Evolutionary conservation across 78 protist genomes (phyloP).

Genomic region (Isochrysis galbana): DNA sequence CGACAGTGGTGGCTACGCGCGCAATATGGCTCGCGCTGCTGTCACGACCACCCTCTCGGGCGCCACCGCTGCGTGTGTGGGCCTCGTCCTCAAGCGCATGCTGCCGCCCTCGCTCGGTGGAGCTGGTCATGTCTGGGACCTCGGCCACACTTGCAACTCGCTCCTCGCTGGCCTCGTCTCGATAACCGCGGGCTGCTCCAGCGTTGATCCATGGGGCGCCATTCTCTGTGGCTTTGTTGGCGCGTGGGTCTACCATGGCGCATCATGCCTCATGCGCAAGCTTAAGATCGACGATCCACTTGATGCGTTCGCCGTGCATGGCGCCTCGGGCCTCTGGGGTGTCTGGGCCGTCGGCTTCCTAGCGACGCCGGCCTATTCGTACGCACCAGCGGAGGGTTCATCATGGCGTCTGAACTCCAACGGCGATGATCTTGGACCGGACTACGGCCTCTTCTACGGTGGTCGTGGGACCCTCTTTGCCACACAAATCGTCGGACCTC

Average conservation of each 20-base stretch:
- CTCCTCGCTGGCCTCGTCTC: constrained; percentile 41
- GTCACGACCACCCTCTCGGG: constrained; percentile 22
- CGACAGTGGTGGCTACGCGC: too few species aligned
- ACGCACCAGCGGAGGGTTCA: background rate
- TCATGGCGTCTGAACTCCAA: background rate
- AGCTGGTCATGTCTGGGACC: background rate
- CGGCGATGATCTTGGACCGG: too few species aligned
- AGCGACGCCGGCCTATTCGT: background rate
- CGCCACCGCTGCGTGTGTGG: background rate
- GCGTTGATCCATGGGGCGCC: background rate
- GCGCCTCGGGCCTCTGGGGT: constrained; percentile 24
- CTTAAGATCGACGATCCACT: constrained; percentile 27
- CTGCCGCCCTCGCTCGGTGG: background rate
- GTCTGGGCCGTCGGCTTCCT: background rate
- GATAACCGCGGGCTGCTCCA: constrained; percentile 31
- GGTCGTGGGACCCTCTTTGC: background rate
- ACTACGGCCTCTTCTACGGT: background rate
- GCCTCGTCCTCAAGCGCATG: background rate
- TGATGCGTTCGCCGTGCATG: constrained; percentile 47
- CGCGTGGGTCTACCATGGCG: background rate
- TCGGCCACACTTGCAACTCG: constrained; percentile 17
- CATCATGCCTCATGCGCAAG: too few species aligned
- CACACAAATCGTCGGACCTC: background rate
- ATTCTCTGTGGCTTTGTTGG: background rate
- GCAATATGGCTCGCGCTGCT: background rate